These are phyloP conservation scores for Xylaria longipes DNA, from an alignment of 495 filamentous ascomycete genomes.

Conservation along the genomic window DNA sequence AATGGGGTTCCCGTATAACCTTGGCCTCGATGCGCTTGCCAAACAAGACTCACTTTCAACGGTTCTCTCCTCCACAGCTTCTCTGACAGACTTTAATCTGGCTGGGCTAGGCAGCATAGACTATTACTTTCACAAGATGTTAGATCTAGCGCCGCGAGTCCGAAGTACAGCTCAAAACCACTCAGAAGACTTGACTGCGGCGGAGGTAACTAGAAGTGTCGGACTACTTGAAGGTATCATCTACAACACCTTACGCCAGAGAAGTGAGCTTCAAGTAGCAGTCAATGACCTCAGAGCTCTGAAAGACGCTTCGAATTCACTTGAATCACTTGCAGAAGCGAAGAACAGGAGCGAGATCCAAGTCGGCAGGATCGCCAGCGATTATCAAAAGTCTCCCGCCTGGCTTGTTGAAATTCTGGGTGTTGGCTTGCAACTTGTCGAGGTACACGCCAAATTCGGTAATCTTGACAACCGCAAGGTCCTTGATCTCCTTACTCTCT, in stretches of 20 bases:
- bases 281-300: slow-evolving; percentile 40
- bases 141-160: slow-evolving; percentile 73
- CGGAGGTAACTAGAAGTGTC: slow-evolving; percentile 76
- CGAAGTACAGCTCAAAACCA: slow-evolving; percentile 70
- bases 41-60: slow-evolving; percentile 73
- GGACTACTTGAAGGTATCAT: slow-evolving; percentile 85
- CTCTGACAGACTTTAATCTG: slow-evolving; percentile 53
- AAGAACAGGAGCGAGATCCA: slow-evolving; percentile 29
- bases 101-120: slow-evolving; percentile 28
- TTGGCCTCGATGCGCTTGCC: slow-evolving; percentile 69
- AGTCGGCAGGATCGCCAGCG: slow-evolving; percentile 29
- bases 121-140: slow-evolving; percentile 76
- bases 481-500: slow-evolving; percentile 51
- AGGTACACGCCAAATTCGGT: slow-evolving; percentile 67
- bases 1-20: slow-evolving; percentile 87
- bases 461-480: slow-evolving; percentile 51
- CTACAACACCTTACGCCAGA: slow-evolving; percentile 70
- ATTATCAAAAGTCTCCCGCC: slow-evolving; percentile 41
- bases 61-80: slow-evolving; percentile 64
- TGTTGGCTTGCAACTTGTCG: slow-evolving; percentile 55
- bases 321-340: slow-evolving; percentile 33
- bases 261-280: slow-evolving; percentile 56
- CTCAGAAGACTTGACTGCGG: slow-evolving; percentile 80
- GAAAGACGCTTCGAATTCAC: slow-evolving; percentile 22
- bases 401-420: slow-evolving; percentile 53